phyloP scores from a whole-genome alignment of 2,329 filamentous ascomycete species.

The Fusarium sublunatum region DNA sequence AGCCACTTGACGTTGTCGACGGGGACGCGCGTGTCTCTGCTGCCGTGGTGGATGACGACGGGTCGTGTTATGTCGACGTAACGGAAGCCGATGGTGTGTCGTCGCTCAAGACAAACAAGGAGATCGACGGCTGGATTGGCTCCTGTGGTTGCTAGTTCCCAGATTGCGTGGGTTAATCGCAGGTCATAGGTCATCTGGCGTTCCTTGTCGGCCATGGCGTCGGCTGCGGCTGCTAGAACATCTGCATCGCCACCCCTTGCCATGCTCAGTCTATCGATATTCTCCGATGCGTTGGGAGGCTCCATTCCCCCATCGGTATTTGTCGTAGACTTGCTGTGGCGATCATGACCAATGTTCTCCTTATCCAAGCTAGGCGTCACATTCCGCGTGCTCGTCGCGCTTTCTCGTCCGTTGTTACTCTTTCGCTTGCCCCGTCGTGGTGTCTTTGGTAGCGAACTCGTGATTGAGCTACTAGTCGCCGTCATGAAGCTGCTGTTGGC shows the following conservation, averaged over 20 bases:
- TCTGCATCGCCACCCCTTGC: conserved; percentile 43
- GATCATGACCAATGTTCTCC: conserved; percentile 57
- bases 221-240: conserved; percentile 64
- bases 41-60: conserved; percentile 94
- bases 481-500: conserved; percentile 97
- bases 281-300: conserved; percentile 55
- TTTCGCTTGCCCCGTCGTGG: conserved; percentile 71
- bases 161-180: conserved; percentile 90
- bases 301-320: conserved; percentile 38
- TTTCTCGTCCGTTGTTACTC: conserved; percentile 55
- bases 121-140: conserved; percentile 95
- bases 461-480: conserved; percentile 87
- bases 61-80: conserved; percentile 95
- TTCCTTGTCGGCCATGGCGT: conserved; percentile 75
- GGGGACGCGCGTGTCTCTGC: conserved; percentile 88
- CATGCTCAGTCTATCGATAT: conserved; percentile 61
- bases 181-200: conserved; percentile 82
- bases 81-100: conserved; percentile 92
- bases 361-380: conserved; percentile 58
- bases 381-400: conserved; percentile 52
- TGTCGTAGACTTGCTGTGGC: conserved; percentile 44
- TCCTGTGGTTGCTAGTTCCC: conserved; percentile 89
- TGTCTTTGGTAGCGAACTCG: conserved; percentile 78
- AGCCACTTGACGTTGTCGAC: conserved; percentile 97
- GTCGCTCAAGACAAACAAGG: conserved; percentile 89